These are phyloP conservation scores for Canavalia ensiformis DNA, from an alignment of 306 rosid genomes.

Conservation along the genomic window DNA sequence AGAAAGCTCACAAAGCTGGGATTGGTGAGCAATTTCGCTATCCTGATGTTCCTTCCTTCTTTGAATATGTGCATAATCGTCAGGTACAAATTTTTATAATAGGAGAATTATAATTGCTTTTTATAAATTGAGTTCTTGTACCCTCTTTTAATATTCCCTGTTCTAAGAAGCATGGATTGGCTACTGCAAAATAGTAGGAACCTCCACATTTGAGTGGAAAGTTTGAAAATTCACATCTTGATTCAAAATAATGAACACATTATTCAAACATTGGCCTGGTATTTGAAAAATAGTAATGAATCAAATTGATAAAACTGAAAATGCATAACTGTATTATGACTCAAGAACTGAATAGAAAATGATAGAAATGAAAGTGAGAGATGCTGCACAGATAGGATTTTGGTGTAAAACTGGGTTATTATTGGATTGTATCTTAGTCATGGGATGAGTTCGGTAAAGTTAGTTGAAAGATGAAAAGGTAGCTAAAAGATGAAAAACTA, in stretches of 20 bases:
- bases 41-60: conserved; percentile 84
- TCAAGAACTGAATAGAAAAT: neutral
- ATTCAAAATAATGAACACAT: neutral
- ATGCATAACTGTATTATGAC: neutral
- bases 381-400: neutral
- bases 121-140: neutral
- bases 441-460: no score
- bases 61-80: conserved; percentile 94
- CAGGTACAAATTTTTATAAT: conserved; percentile 58
- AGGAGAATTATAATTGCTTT: neutral
- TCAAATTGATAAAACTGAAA: neutral
- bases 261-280: neutral
- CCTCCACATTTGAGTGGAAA: neutral
- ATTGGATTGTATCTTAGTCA: no score
- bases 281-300: neutral
- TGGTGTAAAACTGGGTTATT: no score
- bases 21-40: conserved; percentile 66
- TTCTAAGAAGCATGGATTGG: neutral
- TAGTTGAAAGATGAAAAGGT: no score
- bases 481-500: no score
- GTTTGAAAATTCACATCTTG: neutral
- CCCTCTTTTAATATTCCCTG: neutral
- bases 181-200: neutral
- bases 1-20: conserved; percentile 60
- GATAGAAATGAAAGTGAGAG: neutral